Base-by-base conservation (phyloP, 2,329 filamentous ascomycete species). In the Orbilia javanica region DNA sequence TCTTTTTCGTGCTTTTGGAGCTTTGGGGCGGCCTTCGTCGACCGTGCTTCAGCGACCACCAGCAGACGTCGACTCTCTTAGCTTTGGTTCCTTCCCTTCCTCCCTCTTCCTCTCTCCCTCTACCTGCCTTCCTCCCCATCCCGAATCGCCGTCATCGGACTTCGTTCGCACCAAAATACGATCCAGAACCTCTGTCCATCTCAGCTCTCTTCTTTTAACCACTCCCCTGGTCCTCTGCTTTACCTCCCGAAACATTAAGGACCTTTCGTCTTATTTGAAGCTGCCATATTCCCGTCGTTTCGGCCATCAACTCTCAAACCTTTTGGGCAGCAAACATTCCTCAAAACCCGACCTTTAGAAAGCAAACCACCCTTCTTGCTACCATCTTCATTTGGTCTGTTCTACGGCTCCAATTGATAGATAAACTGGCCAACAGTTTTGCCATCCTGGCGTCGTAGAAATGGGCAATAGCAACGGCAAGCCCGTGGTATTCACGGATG, bases 401-500 rank as follows among this genome's bases (percentile, higher is more conserved):
- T 57, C 48, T 22, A 60, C 65, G 18, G 29, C 29, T 50, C 10
- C 64, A 65, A 69, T 65, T 70, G 53, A 64, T 27, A 55, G 31
- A 34, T 69, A 63, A 70, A 69, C 15, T 62, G 53, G 46, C 20
- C 55, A 44, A 15, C 18, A n/a, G 22, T 53, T 50, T n/a, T 50
- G 11, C 50, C 39, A 62, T 57, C 52, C 63, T 76, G 65, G 72
- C 22, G 72, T 65, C 57, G 48, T 60, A 69, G 65, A 76, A 55
- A 76, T 76, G 72, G 72, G 72, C 44, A 76, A 76, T 36, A 76
- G 25, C 36, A 76, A 76, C 57, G 72, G 94, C 85, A 97, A 97
- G 85, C 93, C 93, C 85, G 90, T 97, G 86, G 91, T 94, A 84
- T 91, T 94, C 86, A 93, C 92, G 86, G 94, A 97, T 86, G 93